These are phyloP conservation scores for Elaeis oleifera DNA, from an alignment of 202 grass and related monocot genomes.

Conservation along the genomic window DNA sequence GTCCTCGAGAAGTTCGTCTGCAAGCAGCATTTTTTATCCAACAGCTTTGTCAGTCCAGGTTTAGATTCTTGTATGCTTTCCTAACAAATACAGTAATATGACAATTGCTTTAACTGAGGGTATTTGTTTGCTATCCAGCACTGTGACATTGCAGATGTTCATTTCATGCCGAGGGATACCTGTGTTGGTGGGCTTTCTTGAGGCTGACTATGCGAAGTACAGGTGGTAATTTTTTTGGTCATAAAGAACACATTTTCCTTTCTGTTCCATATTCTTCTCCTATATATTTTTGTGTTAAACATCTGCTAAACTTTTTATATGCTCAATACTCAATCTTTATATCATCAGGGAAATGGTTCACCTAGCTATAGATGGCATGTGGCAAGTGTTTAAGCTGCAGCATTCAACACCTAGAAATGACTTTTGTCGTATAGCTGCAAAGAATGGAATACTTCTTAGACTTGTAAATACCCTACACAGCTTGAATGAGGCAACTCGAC, in stretches of 20 bases:
- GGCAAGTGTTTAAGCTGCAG: slow-evolving; percentile 96
- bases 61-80: slow-evolving; percentile 17
- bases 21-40: slow-evolving; percentile 92
- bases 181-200: slow-evolving; percentile 91
- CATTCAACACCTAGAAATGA: slow-evolving; percentile 84
- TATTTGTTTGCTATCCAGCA: slow-evolving; percentile 36
- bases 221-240: slow-evolving; percentile 39
- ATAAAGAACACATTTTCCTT: slow-evolving; percentile 14
- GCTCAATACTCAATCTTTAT: slow-evolving; percentile 14
- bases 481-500: slow-evolving; percentile 92
- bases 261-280: slow-evolving; percentile 1
- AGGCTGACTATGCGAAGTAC: slow-evolving; percentile 96
- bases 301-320: slow-evolving; percentile 16
- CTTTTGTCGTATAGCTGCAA: slow-evolving; percentile 88
- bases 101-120: neutral
- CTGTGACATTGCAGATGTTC: slow-evolving; percentile 96
- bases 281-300: neutral
- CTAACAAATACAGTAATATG: too few relatives aligned
- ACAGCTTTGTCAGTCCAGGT: slow-evolving; percentile 98
- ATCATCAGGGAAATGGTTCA: slow-evolving; percentile 95
- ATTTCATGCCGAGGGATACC: slow-evolving; percentile 94
- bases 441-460: slow-evolving; percentile 78
- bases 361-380: slow-evolving; percentile 95
- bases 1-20: slow-evolving; percentile 76
- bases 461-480: slow-evolving; percentile 93